Conservation (phyloP, 2,329 filamentous ascomycete genomes). For the Furcasterigmium sp. region DNA sequence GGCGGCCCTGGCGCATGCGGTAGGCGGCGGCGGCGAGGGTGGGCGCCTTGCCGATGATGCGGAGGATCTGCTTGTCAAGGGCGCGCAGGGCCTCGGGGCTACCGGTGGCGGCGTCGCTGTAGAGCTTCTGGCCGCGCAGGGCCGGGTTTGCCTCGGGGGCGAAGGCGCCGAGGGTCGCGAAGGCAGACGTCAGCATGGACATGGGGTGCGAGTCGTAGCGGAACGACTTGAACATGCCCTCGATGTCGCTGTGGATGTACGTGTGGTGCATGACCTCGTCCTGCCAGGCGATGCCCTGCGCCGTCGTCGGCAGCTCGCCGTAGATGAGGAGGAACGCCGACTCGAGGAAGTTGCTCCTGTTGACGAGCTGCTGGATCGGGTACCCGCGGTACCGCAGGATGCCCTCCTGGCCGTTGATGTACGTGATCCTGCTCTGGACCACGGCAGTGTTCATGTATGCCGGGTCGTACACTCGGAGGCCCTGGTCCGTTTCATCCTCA, state of each 20-base stretch:
- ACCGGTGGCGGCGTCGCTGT: constrained; percentile 36
- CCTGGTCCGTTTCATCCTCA: constrained; percentile 42
- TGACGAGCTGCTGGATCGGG: constrained; percentile 44
- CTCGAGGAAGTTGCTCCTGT: constrained; percentile 44
- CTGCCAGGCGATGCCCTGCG: constrained; percentile 35
- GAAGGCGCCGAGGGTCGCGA: constrained; percentile 43
- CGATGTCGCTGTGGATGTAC: constrained; percentile 42
- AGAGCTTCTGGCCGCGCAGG: constrained; percentile 43
- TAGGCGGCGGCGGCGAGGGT: constrained; percentile 45
- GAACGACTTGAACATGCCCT: constrained; percentile 45
- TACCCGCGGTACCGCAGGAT: constrained; percentile 48
- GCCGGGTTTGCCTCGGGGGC: constrained; percentile 45
- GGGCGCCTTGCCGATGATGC: constrained; percentile 46
- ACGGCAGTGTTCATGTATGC: constrained; percentile 49
- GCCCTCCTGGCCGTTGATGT: constrained; percentile 47
- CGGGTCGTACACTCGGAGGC: constrained; percentile 45
- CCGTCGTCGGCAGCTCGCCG: constrained; percentile 39
- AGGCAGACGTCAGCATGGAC: constrained; percentile 44
- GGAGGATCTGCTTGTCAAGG: constrained; percentile 47
- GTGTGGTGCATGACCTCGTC: constrained; percentile 47
- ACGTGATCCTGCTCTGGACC: constrained; percentile 42
- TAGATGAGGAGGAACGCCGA: constrained; percentile 45
- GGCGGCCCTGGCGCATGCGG: constrained; percentile 45
- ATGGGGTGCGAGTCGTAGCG: constrained; percentile 47
- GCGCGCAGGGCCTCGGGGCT: constrained; percentile 33